phyloP scores from a whole-genome alignment of 768 basidiomycete species.

The Boletus speciosus region DNA sequence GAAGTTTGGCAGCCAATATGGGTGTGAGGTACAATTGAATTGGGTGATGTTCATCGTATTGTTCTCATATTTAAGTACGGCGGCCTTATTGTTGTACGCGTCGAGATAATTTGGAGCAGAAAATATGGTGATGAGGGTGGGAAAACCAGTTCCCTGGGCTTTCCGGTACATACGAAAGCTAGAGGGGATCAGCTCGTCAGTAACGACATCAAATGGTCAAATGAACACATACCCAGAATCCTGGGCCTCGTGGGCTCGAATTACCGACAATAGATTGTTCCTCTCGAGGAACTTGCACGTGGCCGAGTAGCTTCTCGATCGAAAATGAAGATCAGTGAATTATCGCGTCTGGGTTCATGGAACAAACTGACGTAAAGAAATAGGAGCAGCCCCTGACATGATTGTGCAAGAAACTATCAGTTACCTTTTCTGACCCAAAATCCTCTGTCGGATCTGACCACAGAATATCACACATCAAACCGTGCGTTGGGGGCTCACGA shows the following conservation, averaged over 20 bases:
- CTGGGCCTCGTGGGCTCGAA: slow-evolving; percentile 96
- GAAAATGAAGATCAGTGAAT: neutral
- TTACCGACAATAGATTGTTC: slow-evolving; percentile 86
- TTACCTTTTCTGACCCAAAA: slow-evolving; percentile 64
- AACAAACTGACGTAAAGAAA: slow-evolving; percentile 61
- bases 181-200: neutral
- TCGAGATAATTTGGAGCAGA: slow-evolving; percentile 97
- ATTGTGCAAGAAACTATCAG: slow-evolving; percentile 67
- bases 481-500: slow-evolving; percentile 68
- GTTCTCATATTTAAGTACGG: slow-evolving; percentile 95
- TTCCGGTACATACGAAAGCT: slow-evolving; percentile 94
- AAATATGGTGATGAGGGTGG: slow-evolving; percentile 96
- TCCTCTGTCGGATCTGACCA: slow-evolving; percentile 76
- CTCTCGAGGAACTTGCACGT: slow-evolving; percentile 92
- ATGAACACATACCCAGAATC: slow-evolving; percentile 72
- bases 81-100: slow-evolving; percentile 94
- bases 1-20: slow-evolving; percentile 95
- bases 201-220: neutral
- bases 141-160: slow-evolving; percentile 90
- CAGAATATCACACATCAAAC: slow-evolving; percentile 72
- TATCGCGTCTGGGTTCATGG: neutral
- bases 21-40: slow-evolving; percentile 76
- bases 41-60: slow-evolving; percentile 95
- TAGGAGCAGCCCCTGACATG: slow-evolving; percentile 72
- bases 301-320: slow-evolving; percentile 62